Conservation (phyloP, 352 stramenopile genomes). For the Pythium oligandrum region DNA sequence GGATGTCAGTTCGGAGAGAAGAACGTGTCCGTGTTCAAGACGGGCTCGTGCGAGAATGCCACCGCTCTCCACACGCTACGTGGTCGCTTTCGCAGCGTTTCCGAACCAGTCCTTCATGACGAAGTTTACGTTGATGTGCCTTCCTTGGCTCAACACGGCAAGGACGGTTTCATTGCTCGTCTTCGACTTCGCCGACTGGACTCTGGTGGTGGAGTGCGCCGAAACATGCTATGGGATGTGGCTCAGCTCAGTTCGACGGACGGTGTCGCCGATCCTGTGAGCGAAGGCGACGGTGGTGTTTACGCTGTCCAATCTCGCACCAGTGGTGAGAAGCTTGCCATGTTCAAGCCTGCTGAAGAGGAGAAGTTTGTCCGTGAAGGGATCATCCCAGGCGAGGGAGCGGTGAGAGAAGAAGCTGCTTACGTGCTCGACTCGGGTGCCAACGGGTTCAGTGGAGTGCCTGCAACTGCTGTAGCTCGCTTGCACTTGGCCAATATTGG, state of each 20-base stretch:
- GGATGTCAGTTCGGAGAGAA: slow-evolving; percentile 60
- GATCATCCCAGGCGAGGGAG: slow-evolving; percentile 59
- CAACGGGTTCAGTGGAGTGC: slow-evolving; percentile 73
- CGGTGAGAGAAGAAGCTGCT: slow-evolving; percentile 67
- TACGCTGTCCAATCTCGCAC: slow-evolving; percentile 66
- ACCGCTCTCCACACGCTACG: slow-evolving; percentile 3
- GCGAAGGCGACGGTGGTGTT: slow-evolving; percentile 62
- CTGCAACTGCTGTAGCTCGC: slow-evolving; percentile 63
- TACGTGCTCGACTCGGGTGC: slow-evolving; percentile 68
- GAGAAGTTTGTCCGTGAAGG: slow-evolving; percentile 75
- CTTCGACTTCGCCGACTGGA: slow-evolving; percentile 53
- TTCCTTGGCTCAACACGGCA: slow-evolving; percentile 61
- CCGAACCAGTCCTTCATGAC: slow-evolving; percentile 18
- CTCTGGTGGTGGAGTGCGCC: slow-evolving; percentile 50
- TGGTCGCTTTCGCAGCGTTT: slow-evolving; percentile 10
- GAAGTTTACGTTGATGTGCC: slow-evolving; percentile 72
- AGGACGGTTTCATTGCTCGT: slow-evolving; percentile 66
- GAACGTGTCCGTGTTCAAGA: slow-evolving; percentile 60
- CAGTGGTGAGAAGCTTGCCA: slow-evolving; percentile 67
- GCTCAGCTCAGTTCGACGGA: slow-evolving; percentile 45
- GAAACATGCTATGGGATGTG: slow-evolving; percentile 80
- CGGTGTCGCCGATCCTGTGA: slow-evolving; percentile 45
- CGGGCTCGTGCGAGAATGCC: slow-evolving; percentile 20
- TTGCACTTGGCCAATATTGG: slow-evolving; percentile 43
- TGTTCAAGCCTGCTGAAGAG: slow-evolving; percentile 80